phyloP scores from a whole-genome alignment of 2,329 filamentous ascomycete genomes.

The Cladophialophora bantiana region DNA sequence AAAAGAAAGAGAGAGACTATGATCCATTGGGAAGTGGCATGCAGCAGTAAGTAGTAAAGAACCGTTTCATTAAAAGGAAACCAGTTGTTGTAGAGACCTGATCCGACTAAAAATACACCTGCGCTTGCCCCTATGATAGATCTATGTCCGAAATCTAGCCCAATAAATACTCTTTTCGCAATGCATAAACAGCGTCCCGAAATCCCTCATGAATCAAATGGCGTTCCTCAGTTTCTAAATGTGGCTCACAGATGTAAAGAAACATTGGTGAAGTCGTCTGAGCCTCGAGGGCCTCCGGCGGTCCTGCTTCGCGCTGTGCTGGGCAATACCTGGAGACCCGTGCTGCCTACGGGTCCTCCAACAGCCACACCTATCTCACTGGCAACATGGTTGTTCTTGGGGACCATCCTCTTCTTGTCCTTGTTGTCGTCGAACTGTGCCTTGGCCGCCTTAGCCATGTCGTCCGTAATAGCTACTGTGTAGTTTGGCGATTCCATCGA shows the following conservation, averaged over 20 bases:
- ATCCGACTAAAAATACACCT: not conserved
- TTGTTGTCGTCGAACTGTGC: constrained; percentile 22
- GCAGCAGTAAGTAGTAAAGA: not conserved
- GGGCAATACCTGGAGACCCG: constrained; percentile 17
- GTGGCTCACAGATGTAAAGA: not conserved
- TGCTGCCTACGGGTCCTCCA: constrained; percentile 17
- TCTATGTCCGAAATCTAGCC: not conserved
- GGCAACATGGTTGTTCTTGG: constrained; percentile 12
- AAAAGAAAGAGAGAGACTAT: too few relatives aligned
- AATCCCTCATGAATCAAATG: not conserved
- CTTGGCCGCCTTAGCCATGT: constrained; percentile 22
- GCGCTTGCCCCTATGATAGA: not conserved
- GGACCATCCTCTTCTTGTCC: constrained; percentile 29
- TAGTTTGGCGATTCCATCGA: constrained; percentile 27
- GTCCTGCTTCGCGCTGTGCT: constrained; percentile 14
- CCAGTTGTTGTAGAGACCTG: not conserved
- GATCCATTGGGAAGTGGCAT: not conserved
- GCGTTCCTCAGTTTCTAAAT: not conserved
- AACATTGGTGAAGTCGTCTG: constrained; percentile 13
- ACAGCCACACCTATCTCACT: constrained; percentile 17
- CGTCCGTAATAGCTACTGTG: constrained; percentile 28
- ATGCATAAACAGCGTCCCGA: not conserved
- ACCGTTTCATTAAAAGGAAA: not conserved
- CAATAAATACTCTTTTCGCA: not conserved
- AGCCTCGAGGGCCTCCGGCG: constrained; percentile 3